Evolutionary conservation across 805 yeast genomes (phyloP).

Genomic region (Candida coleopterorum): DNA sequence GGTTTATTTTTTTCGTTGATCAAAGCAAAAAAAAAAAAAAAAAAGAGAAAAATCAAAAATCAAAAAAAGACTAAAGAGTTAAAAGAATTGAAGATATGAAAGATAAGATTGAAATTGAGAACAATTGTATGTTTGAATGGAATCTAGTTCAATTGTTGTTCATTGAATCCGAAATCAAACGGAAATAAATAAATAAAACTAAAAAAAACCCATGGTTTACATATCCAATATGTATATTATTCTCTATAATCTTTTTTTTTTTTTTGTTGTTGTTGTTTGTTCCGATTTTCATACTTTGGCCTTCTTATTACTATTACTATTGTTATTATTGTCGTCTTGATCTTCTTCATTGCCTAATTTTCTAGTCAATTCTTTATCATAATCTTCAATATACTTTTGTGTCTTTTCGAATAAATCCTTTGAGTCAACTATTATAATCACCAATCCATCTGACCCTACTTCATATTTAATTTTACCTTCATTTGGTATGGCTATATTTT

Average conservation of each 20-base stretch:
- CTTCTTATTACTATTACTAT: neutral
- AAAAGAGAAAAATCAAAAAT: neutral
- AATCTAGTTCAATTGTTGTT: too few species aligned
- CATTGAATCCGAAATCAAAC: too few species aligned
- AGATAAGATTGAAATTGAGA: too few species aligned
- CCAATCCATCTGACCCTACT: conserved; percentile 57
- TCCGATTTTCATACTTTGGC: conserved; percentile 4
- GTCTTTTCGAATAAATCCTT: conserved; percentile 32
- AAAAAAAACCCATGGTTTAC: too few species aligned
- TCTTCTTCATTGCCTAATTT: conserved; percentile 5
- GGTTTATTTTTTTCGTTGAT: neutral
- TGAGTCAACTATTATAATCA: conserved; percentile 49
- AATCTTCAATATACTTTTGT: conserved; percentile 40
- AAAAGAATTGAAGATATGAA: too few species aligned
- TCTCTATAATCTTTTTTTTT: too few species aligned
- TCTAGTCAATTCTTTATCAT: conserved; percentile 12
- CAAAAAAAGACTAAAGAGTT: too few species aligned
- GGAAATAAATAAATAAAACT: too few species aligned
- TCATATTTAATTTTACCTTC: conserved; percentile 53
- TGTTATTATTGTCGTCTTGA: conserved; percentile 5
- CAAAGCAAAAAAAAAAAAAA: neutral
- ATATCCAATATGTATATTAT: neutral
- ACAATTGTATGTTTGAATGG: too few species aligned
- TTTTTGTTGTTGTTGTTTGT: too few species aligned
- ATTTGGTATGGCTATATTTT: conserved; percentile 48